Base-by-base conservation (phyloP, 1,284 basidiomycete species). In the Fomes fomentarius region DNA sequence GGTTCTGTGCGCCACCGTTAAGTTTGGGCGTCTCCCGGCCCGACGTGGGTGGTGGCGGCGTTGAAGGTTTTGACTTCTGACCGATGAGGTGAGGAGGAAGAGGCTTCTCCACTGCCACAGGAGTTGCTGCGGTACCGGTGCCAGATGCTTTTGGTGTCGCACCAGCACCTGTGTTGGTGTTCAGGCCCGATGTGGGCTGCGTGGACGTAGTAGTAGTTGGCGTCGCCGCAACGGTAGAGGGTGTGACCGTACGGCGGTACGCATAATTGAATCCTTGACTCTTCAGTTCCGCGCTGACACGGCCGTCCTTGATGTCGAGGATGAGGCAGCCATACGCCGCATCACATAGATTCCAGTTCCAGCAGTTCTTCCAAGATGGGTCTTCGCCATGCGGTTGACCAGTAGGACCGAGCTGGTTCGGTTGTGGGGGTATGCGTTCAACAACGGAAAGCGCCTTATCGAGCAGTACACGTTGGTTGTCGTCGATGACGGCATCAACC, bases 331-430 rank as follows among this genome's bases (percentile, higher is more conserved):
- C 97, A 62, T 91, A 96, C 1, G 93, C 89, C 8, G 96, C 96
- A 67, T 99, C 96, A 55, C 96, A 94, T 37, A 97, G 74, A 66
- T 96, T 95, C 95, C 95, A 98, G 72, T 98, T 95, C 96, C 96
- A 99, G 66, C 91, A 94, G 71, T 95, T 98, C 75, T 94, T 98
- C 96, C 95, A 98, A 1, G 91, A 85, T 4, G 89, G 85, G 62
- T 95, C 94, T 68, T 95, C 94, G 8, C 78, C 75, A 22, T 79
- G 77, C 4, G 78, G 72, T 19, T 72, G 71, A 10, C 80, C 78
- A 2, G 79, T 81, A 4, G 80, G 78, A 37, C 82, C 84, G 14
- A 79, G 76, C 47, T 80, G 77, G 4, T 82, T 78, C 37, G 85
- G 81, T 1, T 82, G 70, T 3, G 86, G 76, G 6, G 93, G 93